These are phyloP conservation scores for Daldinia loculata DNA, from an alignment of 495 filamentous ascomycete genomes.

Conservation along the genomic window DNA sequence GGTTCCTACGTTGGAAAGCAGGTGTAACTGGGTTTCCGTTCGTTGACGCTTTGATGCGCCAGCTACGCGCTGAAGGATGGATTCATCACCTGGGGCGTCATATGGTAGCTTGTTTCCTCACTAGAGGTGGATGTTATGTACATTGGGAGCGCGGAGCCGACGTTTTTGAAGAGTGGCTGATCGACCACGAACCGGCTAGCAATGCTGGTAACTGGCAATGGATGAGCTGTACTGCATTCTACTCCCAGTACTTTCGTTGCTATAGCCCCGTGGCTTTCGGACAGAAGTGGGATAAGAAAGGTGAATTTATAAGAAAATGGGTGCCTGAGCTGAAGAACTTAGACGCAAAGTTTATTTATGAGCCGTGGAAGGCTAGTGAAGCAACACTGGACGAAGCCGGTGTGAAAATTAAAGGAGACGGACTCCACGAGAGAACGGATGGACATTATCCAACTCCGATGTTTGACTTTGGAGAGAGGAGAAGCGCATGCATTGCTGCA, in stretches of 20 bases:
- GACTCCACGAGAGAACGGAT: conserved; percentile 44
- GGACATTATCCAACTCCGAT: conserved; percentile 72
- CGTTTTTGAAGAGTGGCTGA: conserved; percentile 75
- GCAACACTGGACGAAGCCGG: conserved; percentile 67
- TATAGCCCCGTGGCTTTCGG: conserved; percentile 74
- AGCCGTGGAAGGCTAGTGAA: conserved; percentile 74
- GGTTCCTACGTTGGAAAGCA: conserved; percentile 70
- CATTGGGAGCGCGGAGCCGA: conserved; percentile 77
- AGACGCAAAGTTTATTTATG: conserved; percentile 74
- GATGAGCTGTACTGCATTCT: conserved; percentile 78
- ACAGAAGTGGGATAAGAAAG: conserved; percentile 71
- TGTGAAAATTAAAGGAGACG: conserved; percentile 65
- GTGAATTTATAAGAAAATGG: conserved; percentile 66
- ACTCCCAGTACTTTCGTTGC: conserved; percentile 68
- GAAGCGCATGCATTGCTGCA: conserved; percentile 64
- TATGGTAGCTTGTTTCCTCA: conserved; percentile 76
- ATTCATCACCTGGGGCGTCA: conserved; percentile 78
- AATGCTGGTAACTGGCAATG: conserved; percentile 80
- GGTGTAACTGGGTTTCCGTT: conserved; percentile 75
- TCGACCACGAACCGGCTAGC: conserved; percentile 75
- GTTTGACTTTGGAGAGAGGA: conserved; percentile 72
- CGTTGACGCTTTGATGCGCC: conserved; percentile 79
- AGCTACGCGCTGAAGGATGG: conserved; percentile 73
- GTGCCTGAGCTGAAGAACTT: conserved; percentile 68
- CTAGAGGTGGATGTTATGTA: conserved; percentile 75